A percentile compares a stretch with the other conserved stretches of the same genome.
Conservation (phyloP, 306 rosid genomes). For the Dryas drummondii region DNA sequence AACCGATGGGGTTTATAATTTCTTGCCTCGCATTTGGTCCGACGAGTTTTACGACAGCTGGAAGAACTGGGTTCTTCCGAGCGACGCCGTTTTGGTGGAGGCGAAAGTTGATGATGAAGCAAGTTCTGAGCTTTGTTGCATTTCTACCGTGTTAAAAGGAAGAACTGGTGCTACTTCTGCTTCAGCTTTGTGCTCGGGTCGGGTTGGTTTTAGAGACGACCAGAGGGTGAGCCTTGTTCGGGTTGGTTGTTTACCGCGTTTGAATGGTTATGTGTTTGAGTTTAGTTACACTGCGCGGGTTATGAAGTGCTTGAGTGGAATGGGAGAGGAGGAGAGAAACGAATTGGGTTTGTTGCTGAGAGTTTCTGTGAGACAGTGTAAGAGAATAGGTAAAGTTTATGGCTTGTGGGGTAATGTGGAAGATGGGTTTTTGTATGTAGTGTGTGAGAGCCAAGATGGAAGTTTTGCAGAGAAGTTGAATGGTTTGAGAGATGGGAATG, state of each 20-base stretch:
- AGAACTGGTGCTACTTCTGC: slow-evolving; percentile 23
- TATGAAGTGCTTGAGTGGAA: slow-evolving; percentile 61
- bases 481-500: slow-evolving; percentile 35
- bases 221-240: slow-evolving; percentile 49
- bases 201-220: slow-evolving; percentile 40
- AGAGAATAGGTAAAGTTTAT: slow-evolving; percentile 50
- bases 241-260: slow-evolving; percentile 36
- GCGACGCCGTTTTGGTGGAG: slow-evolving; percentile 46
- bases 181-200: slow-evolving; percentile 30
- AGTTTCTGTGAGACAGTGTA: slow-evolving; percentile 46
- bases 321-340: slow-evolving; percentile 57
- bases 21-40: slow-evolving; percentile 57
- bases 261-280: slow-evolving; percentile 30
- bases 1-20: neutral
- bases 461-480: slow-evolving; percentile 39
- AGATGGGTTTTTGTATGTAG: slow-evolving; percentile 57
- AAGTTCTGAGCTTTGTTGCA: slow-evolving; percentile 3
- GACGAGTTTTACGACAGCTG: slow-evolving; percentile 61
- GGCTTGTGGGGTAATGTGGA: slow-evolving; percentile 77
- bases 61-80: slow-evolving; percentile 66
- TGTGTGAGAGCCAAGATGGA: slow-evolving; percentile 43
- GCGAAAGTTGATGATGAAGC: slow-evolving; percentile 9
- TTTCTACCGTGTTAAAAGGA: slow-evolving; percentile 25
- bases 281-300: slow-evolving; percentile 52
- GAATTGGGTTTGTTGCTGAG: slow-evolving; percentile 57